A percentile compares a stretch with the other conserved stretches of the same genome.
Evolutionary conservation across 257 asterid genomes (phyloP).

Genomic region (Solanum peruvianum): DNA sequence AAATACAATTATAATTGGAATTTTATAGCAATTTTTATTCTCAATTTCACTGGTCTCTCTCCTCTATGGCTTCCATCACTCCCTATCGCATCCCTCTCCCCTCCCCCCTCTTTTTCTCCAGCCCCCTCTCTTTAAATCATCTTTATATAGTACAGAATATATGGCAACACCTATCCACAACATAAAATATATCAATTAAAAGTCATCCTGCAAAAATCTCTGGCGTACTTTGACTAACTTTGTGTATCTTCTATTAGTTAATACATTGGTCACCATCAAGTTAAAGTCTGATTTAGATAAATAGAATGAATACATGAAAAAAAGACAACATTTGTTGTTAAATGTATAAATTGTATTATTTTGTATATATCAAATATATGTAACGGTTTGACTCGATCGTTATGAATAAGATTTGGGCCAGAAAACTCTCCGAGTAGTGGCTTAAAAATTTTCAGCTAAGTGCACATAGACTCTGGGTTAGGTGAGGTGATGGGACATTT

Average conservation of each 20-base stretch:
- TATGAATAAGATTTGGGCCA: background rate
- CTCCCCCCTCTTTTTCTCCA: background rate
- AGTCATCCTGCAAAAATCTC: background rate
- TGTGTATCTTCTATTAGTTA: background rate
- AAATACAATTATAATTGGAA: background rate
- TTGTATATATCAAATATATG: no score
- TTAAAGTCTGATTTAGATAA: background rate
- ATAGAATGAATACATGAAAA: background rate
- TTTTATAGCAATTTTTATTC: background rate
- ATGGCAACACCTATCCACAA: background rate
- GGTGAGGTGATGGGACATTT: no score
- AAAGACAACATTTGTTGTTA: background rate
- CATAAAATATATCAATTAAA: background rate
- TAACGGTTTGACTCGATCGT: background rate
- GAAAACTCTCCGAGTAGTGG: background rate
- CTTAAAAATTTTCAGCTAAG: background rate
- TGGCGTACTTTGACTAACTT: background rate
- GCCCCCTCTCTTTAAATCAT: background rate
- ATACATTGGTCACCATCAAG: background rate
- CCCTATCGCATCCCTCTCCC: background rate
- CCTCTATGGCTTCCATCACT: background rate
- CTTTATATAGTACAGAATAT: no score
- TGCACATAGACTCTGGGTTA: no score
- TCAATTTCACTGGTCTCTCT: background rate
- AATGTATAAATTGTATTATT: background rate